Conservation (phyloP, 2,329 filamentous ascomycete species). For the Rhynchosporium agropyri region DNA sequence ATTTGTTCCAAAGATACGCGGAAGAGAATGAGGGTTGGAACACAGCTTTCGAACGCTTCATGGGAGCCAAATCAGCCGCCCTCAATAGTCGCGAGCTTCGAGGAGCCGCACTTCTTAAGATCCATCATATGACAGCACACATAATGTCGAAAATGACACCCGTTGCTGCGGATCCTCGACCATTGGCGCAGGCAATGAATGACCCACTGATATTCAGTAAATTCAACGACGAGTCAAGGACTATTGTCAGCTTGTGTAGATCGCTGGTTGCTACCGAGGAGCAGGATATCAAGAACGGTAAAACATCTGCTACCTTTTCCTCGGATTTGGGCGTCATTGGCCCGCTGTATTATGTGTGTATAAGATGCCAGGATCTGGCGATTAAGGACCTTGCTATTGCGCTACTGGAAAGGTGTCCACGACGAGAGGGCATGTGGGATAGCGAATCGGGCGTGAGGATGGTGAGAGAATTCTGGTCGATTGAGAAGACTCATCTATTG, state of each 20-base stretch:
- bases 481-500: conserved; percentile 32
- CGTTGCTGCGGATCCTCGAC: conserved; percentile 23
- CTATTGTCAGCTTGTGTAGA: conserved; percentile 33
- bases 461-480: conserved; percentile 34
- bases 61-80: conserved; percentile 29
- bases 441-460: conserved; percentile 29
- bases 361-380: conserved; percentile 27
- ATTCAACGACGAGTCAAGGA: conserved; percentile 30
- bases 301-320: conserved; percentile 35
- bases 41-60: conserved; percentile 36
- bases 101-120: conserved; percentile 39
- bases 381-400: conserved; percentile 33
- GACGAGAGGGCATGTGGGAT: conserved; percentile 43
- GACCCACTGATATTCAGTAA: conserved; percentile 23
- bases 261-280: conserved; percentile 37
- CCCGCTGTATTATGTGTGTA: conserved; percentile 37
- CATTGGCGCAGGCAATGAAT: conserved; percentile 28
- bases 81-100: conserved; percentile 37
- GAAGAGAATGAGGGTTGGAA: conserved; percentile 32
- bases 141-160: conserved; percentile 34
- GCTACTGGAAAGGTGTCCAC: conserved; percentile 33
- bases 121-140: conserved; percentile 35
- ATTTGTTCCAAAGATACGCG: conserved; percentile 26
- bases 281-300: conserved; percentile 33
- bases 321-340: conserved; percentile 39